Conservation (phyloP, 495 filamentous ascomycete species). For the Podospora australis region DNA sequence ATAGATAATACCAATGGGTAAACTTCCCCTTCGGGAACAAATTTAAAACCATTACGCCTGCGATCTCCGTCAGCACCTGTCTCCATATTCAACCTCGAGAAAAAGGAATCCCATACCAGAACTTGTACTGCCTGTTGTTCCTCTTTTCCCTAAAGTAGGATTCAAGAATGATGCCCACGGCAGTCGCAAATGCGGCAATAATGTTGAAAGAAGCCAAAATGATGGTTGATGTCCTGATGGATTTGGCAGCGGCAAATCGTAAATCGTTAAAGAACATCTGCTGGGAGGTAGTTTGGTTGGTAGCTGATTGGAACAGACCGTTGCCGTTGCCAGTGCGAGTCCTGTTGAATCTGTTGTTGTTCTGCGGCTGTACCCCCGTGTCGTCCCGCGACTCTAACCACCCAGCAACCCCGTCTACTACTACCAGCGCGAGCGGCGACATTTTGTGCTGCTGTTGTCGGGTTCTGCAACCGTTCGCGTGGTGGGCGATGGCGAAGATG, state of each 20-base stretch:
- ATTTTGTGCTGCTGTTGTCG: constrained; percentile 22
- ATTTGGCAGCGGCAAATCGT: constrained; percentile 38
- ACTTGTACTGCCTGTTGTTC: constrained; percentile 25
- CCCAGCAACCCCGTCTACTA: constrained; percentile 24
- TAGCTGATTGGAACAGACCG: constrained; percentile 31
- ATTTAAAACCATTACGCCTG: constrained; percentile 31
- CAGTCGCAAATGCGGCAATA: constrained; percentile 39
- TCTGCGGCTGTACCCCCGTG: constrained; percentile 18
- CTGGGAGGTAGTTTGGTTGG: constrained; percentile 22
- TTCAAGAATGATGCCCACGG: constrained; percentile 38
- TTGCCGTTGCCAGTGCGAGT: no score
- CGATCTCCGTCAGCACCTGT: constrained; percentile 10
- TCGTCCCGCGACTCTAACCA: constrained; percentile 39
- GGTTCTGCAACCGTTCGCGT: constrained; percentile 19
- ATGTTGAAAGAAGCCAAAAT: constrained; percentile 44
- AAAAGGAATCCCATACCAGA: constrained; percentile 24
- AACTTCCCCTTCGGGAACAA: constrained; percentile 33
- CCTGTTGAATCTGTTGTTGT: constrained; percentile 11
- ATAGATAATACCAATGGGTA: constrained; percentile 42
- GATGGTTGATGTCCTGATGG: constrained; percentile 43
- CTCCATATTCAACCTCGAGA: background rate
- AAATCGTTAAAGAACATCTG: constrained; percentile 36
- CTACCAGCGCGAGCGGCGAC: constrained; percentile 27
- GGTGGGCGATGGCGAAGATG: constrained; percentile 40
- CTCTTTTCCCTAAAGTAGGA: constrained; percentile 32